phyloP scores from a whole-genome alignment of 2,329 filamentous ascomycete genomes.

The Podosphaera aphanis region DNA sequence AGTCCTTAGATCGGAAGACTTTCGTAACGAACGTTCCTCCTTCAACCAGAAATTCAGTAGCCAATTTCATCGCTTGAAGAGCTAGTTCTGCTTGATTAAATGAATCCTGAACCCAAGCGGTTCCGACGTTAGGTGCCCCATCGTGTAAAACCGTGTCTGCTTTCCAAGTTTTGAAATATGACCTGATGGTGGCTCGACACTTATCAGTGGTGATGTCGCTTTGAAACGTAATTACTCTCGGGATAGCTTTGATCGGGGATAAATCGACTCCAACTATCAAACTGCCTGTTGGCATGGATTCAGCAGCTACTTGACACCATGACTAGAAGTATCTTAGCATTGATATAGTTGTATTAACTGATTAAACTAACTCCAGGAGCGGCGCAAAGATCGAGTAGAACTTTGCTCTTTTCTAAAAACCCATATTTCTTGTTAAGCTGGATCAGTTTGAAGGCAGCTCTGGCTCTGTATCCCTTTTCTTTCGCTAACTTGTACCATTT shows the following conservation, averaged over 20 bases:
- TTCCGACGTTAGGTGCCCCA: conserved; percentile 92
- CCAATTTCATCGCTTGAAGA: conserved; percentile 73
- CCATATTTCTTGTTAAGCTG: conserved; percentile 98
- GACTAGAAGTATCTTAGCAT: conserved; percentile 27
- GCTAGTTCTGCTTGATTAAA: conserved; percentile 92
- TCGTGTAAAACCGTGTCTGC: conserved; percentile 90
- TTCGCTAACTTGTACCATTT: conserved; percentile 98
- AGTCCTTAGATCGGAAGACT: conserved; percentile 91
- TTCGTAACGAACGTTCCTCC: conserved; percentile 93
- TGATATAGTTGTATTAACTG: neutral
- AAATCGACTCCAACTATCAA: conserved; percentile 90
- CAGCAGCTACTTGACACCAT: conserved; percentile 90
- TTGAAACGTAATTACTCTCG: conserved; percentile 83
- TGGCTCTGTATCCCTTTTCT: conserved; percentile 86
- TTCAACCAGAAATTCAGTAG: conserved; percentile 74
- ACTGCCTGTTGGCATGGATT: conserved; percentile 76
- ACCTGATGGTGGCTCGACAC: conserved; percentile 69
- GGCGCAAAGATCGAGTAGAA: conserved; percentile 89
- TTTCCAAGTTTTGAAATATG: conserved; percentile 88
- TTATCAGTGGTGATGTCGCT: conserved; percentile 96
- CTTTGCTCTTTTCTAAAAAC: conserved; percentile 90
- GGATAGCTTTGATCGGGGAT: conserved; percentile 84
- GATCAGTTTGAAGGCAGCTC: conserved; percentile 93
- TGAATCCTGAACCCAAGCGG: conserved; percentile 92
- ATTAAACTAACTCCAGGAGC: conserved; percentile 59